Evolutionary conservation across 192 early-diverging fungal genomes (phyloP), one percentile per base, ranked within the genome.

Genomic region (Coemansia furcata): DNA sequence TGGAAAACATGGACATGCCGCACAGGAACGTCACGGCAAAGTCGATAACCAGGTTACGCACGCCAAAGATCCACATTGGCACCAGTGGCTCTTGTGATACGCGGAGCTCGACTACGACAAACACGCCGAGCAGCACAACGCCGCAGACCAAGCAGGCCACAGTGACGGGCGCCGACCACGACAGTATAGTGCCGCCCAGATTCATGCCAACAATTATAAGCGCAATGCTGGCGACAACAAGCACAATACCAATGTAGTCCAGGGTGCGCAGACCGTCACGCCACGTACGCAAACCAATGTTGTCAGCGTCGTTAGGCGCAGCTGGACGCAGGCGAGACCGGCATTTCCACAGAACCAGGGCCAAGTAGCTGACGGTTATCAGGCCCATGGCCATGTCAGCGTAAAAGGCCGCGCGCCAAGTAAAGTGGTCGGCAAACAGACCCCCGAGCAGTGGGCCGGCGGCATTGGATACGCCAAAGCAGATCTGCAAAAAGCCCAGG

Each of bases 331-430:
- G 85, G 29, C 61, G 65, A 21, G 81, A 74, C 43, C 87, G 81
- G n/a, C 85, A 76, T 10, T 33, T 37, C 58, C 58, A 60, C 55
- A 92, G 76, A 11, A 85, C 67, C 10, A 85, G 30, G 2, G 79
- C 66, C 57, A 91, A 66, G 19, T 87, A 82, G 11, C 76, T 47
- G 30, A 86, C 29, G 23, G 88, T 80, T 7, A 89, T 32, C 4
- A 71, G 71, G 23, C 93, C 91, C 73, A 96, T 68, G 29, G 88
- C 88, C 38, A 94, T 78, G 76, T 94, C 93, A 60, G 93, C 88
- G 73, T 85, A 94, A 68, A 94, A 94, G 40, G 87, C 90, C 72
- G 90, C 92, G 21, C 78, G 64, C 85, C 85, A 86, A 47, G 59
- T 71, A 38, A 86, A 37, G 33, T 55, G 60, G 59, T 88, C 86